These are phyloP conservation scores for Camellia japonica DNA, from an alignment of 148 eudicot species.

Conservation along the genomic window DNA sequence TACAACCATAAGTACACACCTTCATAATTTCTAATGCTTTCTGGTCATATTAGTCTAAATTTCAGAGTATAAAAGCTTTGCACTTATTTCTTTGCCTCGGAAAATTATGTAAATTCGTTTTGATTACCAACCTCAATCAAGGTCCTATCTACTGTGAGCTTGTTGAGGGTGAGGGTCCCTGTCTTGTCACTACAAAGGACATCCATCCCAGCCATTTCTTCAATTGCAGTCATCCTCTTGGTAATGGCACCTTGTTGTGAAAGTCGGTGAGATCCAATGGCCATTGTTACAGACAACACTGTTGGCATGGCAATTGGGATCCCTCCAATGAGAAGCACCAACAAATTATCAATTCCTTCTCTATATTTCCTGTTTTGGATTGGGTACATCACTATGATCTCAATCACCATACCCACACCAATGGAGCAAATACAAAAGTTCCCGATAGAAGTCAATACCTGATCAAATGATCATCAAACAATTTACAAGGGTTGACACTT, in stretches of 20 bases:
- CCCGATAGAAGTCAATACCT: conserved; percentile 36
- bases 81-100: neutral
- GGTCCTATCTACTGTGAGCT: conserved; percentile 28
- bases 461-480: neutral
- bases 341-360: conserved; percentile 28
- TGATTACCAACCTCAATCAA: conserved; percentile 22
- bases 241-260: conserved; percentile 39
- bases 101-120: neutral
- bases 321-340: conserved; percentile 36
- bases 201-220: conserved; percentile 45
- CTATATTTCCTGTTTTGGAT: conserved; percentile 28
- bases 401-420: conserved; percentile 23
- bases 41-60: neutral
- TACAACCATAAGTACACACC: neutral
- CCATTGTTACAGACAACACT: conserved; percentile 35
- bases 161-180: conserved; percentile 34
- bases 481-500: neutral
- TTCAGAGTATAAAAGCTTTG: neutral
- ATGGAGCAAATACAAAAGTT: conserved; percentile 40
- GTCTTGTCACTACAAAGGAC: conserved; percentile 40
- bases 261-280: conserved; percentile 32
- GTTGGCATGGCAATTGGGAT: conserved; percentile 42
- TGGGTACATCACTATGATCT: conserved; percentile 30
- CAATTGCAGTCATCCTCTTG: conserved; percentile 40
- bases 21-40: too few relatives aligned